phyloP scores from a whole-genome alignment of 176 grass and related monocot genomes.

The Thalia dealbata region DNA sequence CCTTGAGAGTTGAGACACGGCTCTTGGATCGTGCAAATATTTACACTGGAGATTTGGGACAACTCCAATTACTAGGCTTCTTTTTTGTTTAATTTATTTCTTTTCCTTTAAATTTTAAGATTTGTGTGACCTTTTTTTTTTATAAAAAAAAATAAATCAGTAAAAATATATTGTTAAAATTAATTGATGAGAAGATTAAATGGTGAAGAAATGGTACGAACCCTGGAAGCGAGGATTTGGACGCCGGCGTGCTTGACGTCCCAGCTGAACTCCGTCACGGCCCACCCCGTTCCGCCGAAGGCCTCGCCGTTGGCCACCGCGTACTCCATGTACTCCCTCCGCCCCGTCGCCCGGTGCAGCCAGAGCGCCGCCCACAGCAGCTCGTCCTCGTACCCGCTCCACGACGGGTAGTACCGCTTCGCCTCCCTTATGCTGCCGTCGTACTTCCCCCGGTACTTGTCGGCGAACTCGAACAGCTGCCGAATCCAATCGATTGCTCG shows the following conservation, averaged over 20 bases:
- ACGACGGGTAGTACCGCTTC: slow-evolving; percentile 17
- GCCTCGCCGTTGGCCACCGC: slow-evolving; percentile 1
- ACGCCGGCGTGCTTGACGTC: slow-evolving; percentile 17
- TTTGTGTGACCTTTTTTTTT: too few relatives aligned
- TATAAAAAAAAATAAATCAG: too few relatives aligned
- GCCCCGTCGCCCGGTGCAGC: slow-evolving; percentile 14
- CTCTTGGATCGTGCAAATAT: too few relatives aligned
- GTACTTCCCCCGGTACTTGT: slow-evolving; percentile 12
- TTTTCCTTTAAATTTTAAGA: too few relatives aligned
- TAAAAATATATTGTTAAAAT: too few relatives aligned
- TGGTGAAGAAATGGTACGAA: background rate
- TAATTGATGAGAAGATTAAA: too few relatives aligned
- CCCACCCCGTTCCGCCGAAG: slow-evolving; percentile 10
- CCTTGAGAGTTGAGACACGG: too few relatives aligned
- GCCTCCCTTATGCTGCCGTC: slow-evolving; percentile 9
- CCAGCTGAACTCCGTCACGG: slow-evolving; percentile 21
- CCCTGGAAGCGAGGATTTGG: slow-evolving; percentile 11
- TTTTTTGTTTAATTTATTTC: too few relatives aligned
- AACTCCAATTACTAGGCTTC: too few relatives aligned
- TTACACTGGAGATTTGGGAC: too few relatives aligned
- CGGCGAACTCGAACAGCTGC: slow-evolving; percentile 14
- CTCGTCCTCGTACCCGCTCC: slow-evolving; percentile 22
- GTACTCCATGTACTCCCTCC: slow-evolving; percentile 10
- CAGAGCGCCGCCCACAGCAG: slow-evolving; percentile 23
- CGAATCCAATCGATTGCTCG: too few relatives aligned